A percentile compares a stretch with the other conserved stretches of the same genome.
phyloP scores from a whole-genome alignment of 306 rosid genomes.

The Carpinus viminea region DNA sequence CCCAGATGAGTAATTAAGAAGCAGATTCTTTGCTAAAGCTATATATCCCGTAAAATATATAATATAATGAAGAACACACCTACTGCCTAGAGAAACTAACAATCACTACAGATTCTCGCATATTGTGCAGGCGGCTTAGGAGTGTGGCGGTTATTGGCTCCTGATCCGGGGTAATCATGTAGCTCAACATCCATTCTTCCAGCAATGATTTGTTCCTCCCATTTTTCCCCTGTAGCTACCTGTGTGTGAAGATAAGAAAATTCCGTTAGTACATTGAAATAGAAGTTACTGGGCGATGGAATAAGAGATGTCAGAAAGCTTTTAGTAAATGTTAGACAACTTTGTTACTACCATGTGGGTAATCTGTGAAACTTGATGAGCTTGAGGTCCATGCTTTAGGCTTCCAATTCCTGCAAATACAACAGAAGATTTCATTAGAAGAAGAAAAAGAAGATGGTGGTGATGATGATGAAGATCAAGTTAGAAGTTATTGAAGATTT shows the following conservation, averaged over 20 bases:
- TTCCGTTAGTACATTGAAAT: neutral
- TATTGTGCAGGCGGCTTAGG: conserved; percentile 57
- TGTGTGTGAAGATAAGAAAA: conserved; percentile 25
- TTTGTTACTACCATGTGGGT: conserved; percentile 34
- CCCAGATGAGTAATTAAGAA: conserved; percentile 34
- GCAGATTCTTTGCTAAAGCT: conserved; percentile 24
- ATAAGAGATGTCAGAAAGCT: neutral
- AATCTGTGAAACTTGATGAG: conserved; percentile 37
- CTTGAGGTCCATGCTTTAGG: conserved; percentile 42
- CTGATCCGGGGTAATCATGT: conserved; percentile 75
- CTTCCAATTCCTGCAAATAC: conserved; percentile 58
- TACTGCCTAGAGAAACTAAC: conserved; percentile 28
- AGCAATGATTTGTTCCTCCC: conserved; percentile 26
- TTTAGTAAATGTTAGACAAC: conserved; percentile 10
- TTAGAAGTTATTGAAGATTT: conserved; percentile 22
- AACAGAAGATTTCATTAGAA: conserved; percentile 8
- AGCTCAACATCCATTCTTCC: conserved; percentile 74
- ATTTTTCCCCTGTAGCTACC: conserved; percentile 35
- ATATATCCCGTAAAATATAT: neutral
- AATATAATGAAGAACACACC: conserved; percentile 2
- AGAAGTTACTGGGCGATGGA: neutral
- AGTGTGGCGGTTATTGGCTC: conserved; percentile 87
- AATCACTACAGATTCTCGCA: conserved; percentile 35
- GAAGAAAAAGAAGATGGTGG: conserved; percentile 2
- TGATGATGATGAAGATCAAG: conserved; percentile 8